phyloP scores from a whole-genome alignment of 225 moss, liverwort and hornwort genomes.

The Rhytidiadelphus loreus region DNA sequence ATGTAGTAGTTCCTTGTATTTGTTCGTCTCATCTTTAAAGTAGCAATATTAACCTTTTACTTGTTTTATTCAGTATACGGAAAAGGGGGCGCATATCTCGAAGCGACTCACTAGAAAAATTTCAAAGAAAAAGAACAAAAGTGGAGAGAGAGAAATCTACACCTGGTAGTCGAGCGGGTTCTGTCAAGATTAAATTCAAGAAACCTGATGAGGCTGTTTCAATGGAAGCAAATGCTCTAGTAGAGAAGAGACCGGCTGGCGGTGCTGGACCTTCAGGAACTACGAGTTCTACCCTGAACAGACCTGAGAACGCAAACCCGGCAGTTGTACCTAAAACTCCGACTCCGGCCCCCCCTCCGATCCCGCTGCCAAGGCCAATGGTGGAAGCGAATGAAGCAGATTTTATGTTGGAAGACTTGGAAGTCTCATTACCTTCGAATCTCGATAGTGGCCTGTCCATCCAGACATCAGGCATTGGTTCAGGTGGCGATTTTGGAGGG shows the following conservation, averaged over 20 bases:
- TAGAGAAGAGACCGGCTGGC: background rate
- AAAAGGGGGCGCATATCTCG: conserved; percentile 56
- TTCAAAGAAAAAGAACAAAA: conserved; percentile 84
- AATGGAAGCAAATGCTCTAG: background rate
- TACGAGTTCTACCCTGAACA: background rate
- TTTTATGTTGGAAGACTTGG: conserved; percentile 90
- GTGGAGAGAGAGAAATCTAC: conserved; percentile 71
- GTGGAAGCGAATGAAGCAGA: conserved; percentile 96
- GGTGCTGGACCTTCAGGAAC: conserved; percentile 4
- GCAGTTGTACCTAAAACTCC: background rate
- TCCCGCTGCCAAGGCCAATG: conserved; percentile 65
- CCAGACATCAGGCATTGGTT: conserved; percentile 32
- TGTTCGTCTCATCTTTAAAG: background rate
- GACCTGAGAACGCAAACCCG: background rate
- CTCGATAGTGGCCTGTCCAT: conserved; percentile 49
- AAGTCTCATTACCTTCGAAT: conserved; percentile 70
- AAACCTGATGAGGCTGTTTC: conserved; percentile 13
- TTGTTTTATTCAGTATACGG: conserved; percentile 25
- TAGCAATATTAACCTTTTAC: background rate
- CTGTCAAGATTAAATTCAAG: conserved; percentile 63
- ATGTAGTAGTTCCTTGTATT: background rate
- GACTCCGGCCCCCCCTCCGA: background rate
- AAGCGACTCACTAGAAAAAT: conserved; percentile 49
- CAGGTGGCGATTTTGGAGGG: conserved; percentile 20
- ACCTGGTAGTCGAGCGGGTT: conserved; percentile 49